Evolutionary conservation across 331 rosid species (phyloP).

Genomic region (Phaseolus coccineus): DNA sequence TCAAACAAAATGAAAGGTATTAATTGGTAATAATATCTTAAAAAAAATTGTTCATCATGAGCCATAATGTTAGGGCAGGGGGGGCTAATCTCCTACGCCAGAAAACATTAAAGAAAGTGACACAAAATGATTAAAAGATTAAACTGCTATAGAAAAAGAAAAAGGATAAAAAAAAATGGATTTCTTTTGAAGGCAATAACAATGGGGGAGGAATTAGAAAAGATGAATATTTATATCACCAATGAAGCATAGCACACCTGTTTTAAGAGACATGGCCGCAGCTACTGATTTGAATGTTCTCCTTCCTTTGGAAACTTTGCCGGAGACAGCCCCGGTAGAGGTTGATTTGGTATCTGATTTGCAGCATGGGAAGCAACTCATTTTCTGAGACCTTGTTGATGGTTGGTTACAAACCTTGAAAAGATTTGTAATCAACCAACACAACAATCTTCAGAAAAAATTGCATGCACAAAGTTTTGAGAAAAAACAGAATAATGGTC

Average conservation of each 20-base stretch:
- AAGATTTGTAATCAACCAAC: slow-evolving; percentile 5
- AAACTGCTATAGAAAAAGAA: not conserved
- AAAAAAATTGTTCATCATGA: not conserved
- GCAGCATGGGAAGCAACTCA: slow-evolving; percentile 60
- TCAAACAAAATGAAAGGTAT: not conserved
- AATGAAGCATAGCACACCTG: slow-evolving; percentile 49
- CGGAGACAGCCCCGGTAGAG: not conserved
- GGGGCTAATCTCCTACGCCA: not conserved
- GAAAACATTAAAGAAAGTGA: not conserved
- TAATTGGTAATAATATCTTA: not conserved
- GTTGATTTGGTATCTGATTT: not conserved
- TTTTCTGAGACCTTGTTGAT: slow-evolving; percentile 31
- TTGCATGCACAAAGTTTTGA: not conserved
- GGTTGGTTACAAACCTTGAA: not conserved
- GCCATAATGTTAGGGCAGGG: not conserved
- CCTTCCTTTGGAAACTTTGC: slow-evolving; percentile 17
- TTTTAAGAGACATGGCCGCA: slow-evolving; percentile 51
- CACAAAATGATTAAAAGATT: not conserved
- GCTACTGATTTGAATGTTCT: slow-evolving; percentile 54
- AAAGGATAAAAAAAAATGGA: not conserved
- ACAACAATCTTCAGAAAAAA: not conserved
- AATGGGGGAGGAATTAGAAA: slow-evolving; percentile 3
- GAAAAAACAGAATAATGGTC: not conserved
- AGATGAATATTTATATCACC: not conserved
- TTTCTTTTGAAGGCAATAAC: not conserved